A percentile compares a stretch with the other conserved stretches of the same genome.
Conservation (phyloP, 129 eudicot genomes). For the Arctium lappa region DNA sequence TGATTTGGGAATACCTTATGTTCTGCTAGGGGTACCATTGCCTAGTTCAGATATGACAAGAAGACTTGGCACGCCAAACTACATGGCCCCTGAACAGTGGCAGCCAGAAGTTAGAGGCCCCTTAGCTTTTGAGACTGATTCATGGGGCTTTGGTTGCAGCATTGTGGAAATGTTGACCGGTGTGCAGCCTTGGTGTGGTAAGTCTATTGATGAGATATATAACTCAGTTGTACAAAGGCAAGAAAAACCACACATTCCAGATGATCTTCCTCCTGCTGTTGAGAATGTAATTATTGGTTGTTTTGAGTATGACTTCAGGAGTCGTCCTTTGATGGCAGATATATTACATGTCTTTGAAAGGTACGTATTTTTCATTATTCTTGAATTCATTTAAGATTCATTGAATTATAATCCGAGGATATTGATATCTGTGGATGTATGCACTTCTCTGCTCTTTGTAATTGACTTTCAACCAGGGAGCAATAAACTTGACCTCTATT, state of each 20-base stretch:
- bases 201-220: slow-evolving; percentile 64
- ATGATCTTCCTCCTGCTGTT: slow-evolving; percentile 78
- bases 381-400: not conserved
- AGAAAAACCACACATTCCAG: slow-evolving; percentile 71
- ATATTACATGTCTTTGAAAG: slow-evolving; percentile 70
- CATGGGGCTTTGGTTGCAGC: slow-evolving; percentile 96
- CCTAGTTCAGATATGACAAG: slow-evolving; percentile 58
- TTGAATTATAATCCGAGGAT: too few relatives aligned
- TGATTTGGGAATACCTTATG: slow-evolving; percentile 71
- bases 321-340: slow-evolving; percentile 84
- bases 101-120: slow-evolving; percentile 89
- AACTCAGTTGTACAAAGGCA: slow-evolving; percentile 59
- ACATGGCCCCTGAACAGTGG: slow-evolving; percentile 99
- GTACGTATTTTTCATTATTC: slow-evolving; percentile 22
- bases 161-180: slow-evolving; percentile 88
- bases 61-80: slow-evolving; percentile 77
- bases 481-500: too few relatives aligned
- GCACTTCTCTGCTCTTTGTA: too few relatives aligned
- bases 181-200: slow-evolving; percentile 80
- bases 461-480: too few relatives aligned
- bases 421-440: too few relatives aligned
- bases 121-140: slow-evolving; percentile 80
- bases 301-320: slow-evolving; percentile 84
- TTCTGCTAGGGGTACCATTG: slow-evolving; percentile 54
- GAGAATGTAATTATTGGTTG: slow-evolving; percentile 71